A percentile compares a stretch with the other conserved stretches of the same genome.
These are phyloP conservation scores for Neurospora sublineolata DNA, from an alignment of 495 filamentous ascomycete genomes.

Conservation along the genomic window DNA sequence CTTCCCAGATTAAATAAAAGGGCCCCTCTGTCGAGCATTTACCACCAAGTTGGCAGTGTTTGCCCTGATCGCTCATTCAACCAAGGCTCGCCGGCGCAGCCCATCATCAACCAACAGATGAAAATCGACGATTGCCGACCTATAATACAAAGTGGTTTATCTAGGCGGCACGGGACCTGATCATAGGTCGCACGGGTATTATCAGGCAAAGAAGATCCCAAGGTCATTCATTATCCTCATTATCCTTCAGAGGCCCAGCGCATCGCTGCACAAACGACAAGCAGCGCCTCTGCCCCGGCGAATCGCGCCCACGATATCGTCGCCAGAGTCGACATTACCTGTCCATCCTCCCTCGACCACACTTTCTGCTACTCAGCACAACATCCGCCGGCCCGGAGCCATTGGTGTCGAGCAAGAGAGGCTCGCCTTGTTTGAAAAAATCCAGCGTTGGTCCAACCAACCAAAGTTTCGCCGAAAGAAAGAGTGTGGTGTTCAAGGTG, in stretches of 20 bases:
- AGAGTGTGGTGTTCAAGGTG: background rate
- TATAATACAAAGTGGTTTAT: background rate
- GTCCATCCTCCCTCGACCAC: background rate
- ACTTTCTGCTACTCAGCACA: background rate
- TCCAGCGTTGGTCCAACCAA: background rate
- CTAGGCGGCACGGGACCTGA: constrained; percentile 3
- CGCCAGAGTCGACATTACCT: background rate
- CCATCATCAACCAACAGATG: background rate
- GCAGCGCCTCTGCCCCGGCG: background rate
- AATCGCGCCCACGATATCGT: background rate
- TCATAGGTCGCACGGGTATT: background rate
- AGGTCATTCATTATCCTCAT: constrained; percentile 4
- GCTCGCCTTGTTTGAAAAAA: constrained; percentile 3
- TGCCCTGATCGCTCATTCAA: background rate
- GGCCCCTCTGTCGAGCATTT: background rate
- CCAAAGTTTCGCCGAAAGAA: background rate
- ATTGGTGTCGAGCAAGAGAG: background rate
- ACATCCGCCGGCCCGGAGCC: constrained; percentile 9
- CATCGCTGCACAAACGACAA: background rate
- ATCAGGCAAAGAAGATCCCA: background rate
- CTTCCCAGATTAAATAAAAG: background rate
- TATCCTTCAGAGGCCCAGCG: background rate
- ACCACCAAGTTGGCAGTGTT: background rate
- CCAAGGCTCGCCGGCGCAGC: background rate
- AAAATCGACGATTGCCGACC: constrained; percentile 1